Percentiles rank a stretch among this genome's conserved stretches.
phyloP scores from a whole-genome alignment of 306 rosid species.

The Crotalaria pallida region DNA sequence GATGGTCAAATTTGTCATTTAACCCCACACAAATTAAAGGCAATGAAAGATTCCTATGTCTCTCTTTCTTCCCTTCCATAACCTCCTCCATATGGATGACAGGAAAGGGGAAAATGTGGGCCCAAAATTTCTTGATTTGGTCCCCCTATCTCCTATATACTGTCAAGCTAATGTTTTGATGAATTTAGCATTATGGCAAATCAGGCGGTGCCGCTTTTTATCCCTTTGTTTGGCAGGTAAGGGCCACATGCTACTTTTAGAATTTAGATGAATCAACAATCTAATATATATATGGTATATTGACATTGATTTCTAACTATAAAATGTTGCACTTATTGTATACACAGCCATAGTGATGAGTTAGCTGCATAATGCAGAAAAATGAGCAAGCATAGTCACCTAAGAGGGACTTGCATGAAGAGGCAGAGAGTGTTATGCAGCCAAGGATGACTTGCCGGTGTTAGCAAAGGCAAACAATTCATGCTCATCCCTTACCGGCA shows the following conservation, averaged over 20 bases:
- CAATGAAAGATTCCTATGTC: conserved; percentile 30
- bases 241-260: conserved; percentile 37
- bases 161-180: conserved; percentile 33
- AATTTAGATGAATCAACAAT: conserved; percentile 8
- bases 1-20: neutral
- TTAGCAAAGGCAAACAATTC: neutral
- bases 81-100: conserved; percentile 23
- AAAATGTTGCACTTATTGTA: neutral
- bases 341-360: neutral
- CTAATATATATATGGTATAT: neutral
- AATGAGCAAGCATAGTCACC: conserved; percentile 4
- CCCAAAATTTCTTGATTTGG: conserved; percentile 24
- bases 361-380: conserved; percentile 10
- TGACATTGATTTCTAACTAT: neutral
- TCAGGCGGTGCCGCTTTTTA: conserved; percentile 16
- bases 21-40: conserved; percentile 6
- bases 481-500: conserved; percentile 27
- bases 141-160: conserved; percentile 35
- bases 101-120: conserved; percentile 16
- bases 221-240: conserved; percentile 22
- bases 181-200: conserved; percentile 15
- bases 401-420: conserved; percentile 45
- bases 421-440: conserved; percentile 35
- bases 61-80: conserved; percentile 8
- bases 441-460: conserved; percentile 71